Evolutionary conservation across 108 stramenopile genomes (phyloP), one percentile per base, ranked within the genome.

Genomic region (Cyclotella sp.): DNA sequence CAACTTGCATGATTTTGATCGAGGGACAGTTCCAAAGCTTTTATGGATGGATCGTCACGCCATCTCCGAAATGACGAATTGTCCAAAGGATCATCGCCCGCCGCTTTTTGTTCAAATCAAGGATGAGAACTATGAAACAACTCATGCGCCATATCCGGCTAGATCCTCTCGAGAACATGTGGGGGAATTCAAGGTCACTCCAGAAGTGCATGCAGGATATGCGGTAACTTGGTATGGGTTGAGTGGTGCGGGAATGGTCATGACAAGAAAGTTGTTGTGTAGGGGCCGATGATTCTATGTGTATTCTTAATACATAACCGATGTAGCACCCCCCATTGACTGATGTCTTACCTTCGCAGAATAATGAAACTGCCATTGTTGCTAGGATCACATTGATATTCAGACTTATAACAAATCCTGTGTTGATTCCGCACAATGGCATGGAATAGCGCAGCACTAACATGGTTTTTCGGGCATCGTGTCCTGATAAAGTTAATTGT

Each of bases 201-300:
- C 95, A 8, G 78, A 78, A 0, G 73, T 90, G 46, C 95, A 96
- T 68, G 89, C 81, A 15, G 95, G 91, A 30, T 96, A 96, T 83
- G 95, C 95, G 10, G 71, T 77, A 19, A 96, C 95, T 0, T 96
- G 95, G 95, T 96, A 87, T 84, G 91, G 91, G 6, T 76, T 96
- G 68, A 84, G 90, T 34, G 81, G 73, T 13, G 95, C 95, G 19
- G 95, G 95, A n/a, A 60, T 91, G 52, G 73, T 90, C 54, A 92
- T 96, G 93, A 96, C 93, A 0, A 75, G 90, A 59, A 93, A 90
- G 71, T 70, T 95, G 41, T 84, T 95, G 43, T 81, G 75, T 0
- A 77, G 84, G 70, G 89, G 90, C 26, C 78, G 89, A 67, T 82
- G 43, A 45, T 68, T 18, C 16, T 46, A 9, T 47, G 1, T 26